Base-by-base conservation (phyloP, 1,139 yeast species). In the Saccharomyces pastorianus region DNA sequence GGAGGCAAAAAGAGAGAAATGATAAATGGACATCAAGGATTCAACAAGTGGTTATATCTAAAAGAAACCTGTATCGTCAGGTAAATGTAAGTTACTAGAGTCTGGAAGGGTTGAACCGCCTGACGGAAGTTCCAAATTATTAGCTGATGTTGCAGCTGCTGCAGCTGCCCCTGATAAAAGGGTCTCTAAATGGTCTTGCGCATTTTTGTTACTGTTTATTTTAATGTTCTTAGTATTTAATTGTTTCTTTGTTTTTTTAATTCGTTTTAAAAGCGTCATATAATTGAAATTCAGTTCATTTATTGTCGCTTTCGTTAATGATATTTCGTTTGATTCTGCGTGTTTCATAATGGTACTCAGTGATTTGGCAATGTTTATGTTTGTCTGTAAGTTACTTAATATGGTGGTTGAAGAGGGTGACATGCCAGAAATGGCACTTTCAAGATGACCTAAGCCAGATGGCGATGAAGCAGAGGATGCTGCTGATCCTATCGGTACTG, bases 331-430 rank as follows among this genome's bases (percentile, higher is more conserved):
- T 6, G 65, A 56, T 44, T 66, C 68, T 0, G 64, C 56, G 53
- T 66, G 68, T 51, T 65, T 65, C 13, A 68, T 54, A 42, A 68
- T 60, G 46, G 57, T 63, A 1, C 65, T 66, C 53, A 68, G 56
- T 6, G 71, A 61, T 49, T 64, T 67, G 25, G 71, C 71, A 41
- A 68, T 61, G 29, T 65, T 65, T 8, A 66, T 60, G 52, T 62
- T 64, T 2, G 64, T 59, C 48, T 66, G 64, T 20, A 64, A 48
- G 27, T 26, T 47, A 31, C 32, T 47, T 31, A 27, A 31, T 47
- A 47, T 47, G 8, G 48, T 46, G 9, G 60, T 58, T 7, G 60
- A 57, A n/a, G 50, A 50, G 25, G 58, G 50, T 31, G 49, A 50
- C 27, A 54, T 9, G 20, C 46, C 55, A 13, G 53, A 17, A 17